Conservation (phyloP, 2,329 filamentous ascomycete species). For the Penicillium fuscoglaucum region DNA sequence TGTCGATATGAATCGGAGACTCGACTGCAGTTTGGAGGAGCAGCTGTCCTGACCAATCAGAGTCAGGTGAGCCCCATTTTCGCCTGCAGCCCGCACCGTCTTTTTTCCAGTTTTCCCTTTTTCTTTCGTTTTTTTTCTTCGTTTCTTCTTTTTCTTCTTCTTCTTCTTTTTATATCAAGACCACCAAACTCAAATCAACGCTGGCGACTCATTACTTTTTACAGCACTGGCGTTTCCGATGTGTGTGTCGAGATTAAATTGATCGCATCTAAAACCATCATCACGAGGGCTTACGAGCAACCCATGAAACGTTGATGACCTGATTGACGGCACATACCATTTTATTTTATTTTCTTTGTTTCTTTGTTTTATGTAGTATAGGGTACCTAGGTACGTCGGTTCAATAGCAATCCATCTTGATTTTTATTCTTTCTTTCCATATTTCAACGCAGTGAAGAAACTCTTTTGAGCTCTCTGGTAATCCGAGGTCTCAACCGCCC, state of each 20-base stretch:
- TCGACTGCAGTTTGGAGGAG: conserved; percentile 16
- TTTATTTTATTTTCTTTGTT: background rate
- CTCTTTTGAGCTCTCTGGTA: conserved; percentile 45
- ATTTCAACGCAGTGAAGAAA: conserved; percentile 38
- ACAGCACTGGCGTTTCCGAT: conserved; percentile 71
- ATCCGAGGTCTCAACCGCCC: conserved; percentile 48
- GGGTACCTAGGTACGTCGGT: conserved; percentile 28
- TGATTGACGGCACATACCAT: conserved; percentile 44
- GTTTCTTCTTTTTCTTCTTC: conserved; percentile 26
- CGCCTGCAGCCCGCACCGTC: conserved; percentile 32
- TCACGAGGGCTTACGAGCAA: conserved; percentile 58
- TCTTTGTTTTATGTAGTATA: conserved; percentile 11
- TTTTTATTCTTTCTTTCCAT: background rate
- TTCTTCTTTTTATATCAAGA: conserved; percentile 53
- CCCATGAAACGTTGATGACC: conserved; percentile 51
- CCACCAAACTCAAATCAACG: conserved; percentile 75
- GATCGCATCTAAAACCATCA: conserved; percentile 78
- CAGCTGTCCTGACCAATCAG: conserved; percentile 32
- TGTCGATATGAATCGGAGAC: conserved; percentile 34
- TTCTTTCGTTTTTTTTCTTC: conserved; percentile 16
- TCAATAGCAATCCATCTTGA: conserved; percentile 4
- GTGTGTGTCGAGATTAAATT: conserved; percentile 67
- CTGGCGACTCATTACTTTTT: conserved; percentile 54
- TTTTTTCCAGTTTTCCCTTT: conserved; percentile 31
- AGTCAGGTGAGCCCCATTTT: conserved; percentile 10